Base-by-base conservation (phyloP, 139 green algal species). In the Ettlia oleoabundans region DNA sequence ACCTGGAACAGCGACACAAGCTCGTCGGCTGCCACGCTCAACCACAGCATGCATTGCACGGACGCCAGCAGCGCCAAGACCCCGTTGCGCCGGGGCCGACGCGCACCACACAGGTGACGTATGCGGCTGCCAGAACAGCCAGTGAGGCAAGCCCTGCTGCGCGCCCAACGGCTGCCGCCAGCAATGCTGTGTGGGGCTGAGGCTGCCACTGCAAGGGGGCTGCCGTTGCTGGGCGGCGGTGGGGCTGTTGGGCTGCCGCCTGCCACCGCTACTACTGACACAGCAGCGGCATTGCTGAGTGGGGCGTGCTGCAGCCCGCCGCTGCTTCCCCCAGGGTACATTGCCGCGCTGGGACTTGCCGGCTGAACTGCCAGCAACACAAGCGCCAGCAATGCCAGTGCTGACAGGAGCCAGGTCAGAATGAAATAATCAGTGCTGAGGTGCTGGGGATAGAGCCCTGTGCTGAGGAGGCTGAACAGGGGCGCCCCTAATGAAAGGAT, bases 1-100 rank as follows among this genome's bases (percentile, higher is more conserved):
- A 80, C 73, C 85, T 89, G 73, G 35, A 88, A 88, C 0, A 91
- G 66, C 55, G 81, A 52, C 35, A 91, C 87, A 28, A 91, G 71
- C 75, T 91, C 86, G 26, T 76, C 69, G 9, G 82, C 86, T 18
- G 81, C 41, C 41, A 84, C 42, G 73, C 83, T 84, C 75, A 89
- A 64, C 85, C 84, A 88, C 43, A 88, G 35, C 52, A 88, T 89
- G 83, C 65, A 82, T 52, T 85, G 64, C 47, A 67, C 2, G 1
- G 75, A 61, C 19, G 82, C 78, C n/a, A 68, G 28, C 66, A 78
- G 9, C 51, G 78, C 52, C 51, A 76, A 24, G 62, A 64, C 9
- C 24, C 30, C 32, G 30, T 63, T 75, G 32, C 62, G 63, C 63
- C 76, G 62, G 21, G 47, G 76, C 24, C 76, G 76, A 30, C 51